phyloP scores from a whole-genome alignment of 768 basidiomycete genomes.

The Kwoniella dendrophila region DNA sequence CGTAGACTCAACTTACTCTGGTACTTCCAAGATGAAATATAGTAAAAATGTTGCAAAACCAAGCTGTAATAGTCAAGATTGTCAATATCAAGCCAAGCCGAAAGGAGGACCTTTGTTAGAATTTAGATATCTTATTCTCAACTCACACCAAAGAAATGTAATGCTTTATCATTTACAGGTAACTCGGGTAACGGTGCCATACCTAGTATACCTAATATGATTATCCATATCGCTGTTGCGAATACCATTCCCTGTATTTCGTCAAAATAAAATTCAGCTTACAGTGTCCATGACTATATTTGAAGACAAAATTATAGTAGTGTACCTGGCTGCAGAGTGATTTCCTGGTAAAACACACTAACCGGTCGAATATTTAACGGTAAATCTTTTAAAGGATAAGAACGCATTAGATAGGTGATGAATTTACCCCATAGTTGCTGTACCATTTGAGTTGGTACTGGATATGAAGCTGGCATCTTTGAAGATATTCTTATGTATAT shows the following conservation, averaged over 20 bases:
- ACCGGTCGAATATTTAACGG: slow-evolving; percentile 52
- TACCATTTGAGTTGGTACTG: slow-evolving; percentile 39
- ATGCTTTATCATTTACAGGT: slow-evolving; percentile 54
- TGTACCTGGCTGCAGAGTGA: neutral
- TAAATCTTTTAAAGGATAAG: slow-evolving; percentile 43
- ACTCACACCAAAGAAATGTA: slow-evolving; percentile 55
- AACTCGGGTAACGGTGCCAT: slow-evolving; percentile 50
- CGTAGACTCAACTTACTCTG: slow-evolving; percentile 41
- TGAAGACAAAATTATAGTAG: neutral
- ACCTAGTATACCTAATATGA: slow-evolving; percentile 49
- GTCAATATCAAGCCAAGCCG: no score
- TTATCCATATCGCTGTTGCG: slow-evolving; percentile 48
- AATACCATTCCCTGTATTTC: slow-evolving; percentile 47
- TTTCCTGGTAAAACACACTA: slow-evolving; percentile 1
- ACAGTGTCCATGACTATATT: neutral
- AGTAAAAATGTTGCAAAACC: slow-evolving; percentile 53
- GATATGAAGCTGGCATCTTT: slow-evolving; percentile 37
- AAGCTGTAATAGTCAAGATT: slow-evolving; percentile 23
- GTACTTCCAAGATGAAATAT: slow-evolving; percentile 54
- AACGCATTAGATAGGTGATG: slow-evolving; percentile 26
- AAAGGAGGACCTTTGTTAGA: no score
- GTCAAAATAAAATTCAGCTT: neutral
- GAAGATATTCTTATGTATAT: neutral
- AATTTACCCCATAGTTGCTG: slow-evolving; percentile 32
- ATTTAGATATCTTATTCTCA: neutral